Base-by-base conservation (phyloP, 805 yeast genomes). In the Tetrapisispora nanseiensis region DNA sequence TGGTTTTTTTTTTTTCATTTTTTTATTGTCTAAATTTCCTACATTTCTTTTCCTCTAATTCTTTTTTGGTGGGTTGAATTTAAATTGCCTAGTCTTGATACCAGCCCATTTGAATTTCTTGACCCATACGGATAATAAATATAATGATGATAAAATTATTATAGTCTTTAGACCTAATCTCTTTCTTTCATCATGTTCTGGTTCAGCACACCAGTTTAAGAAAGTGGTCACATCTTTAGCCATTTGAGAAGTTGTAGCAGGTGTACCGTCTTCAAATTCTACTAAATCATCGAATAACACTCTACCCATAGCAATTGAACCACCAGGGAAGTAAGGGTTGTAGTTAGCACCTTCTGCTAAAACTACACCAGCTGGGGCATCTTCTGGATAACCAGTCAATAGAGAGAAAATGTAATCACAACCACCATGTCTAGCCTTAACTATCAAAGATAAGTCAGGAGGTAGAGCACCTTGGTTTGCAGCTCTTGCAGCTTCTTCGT, bases 301-400 rank as follows among this genome's bases (percentile, higher is more conserved):
- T 74, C 98, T 85, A 64, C 86, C 97, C 98, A 92, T 92, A 56
- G 96, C 98, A 73, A 92, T 90, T 33, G 97, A 76, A 53, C 98
- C 97, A 71, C 97, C 97, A 66, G 98, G 97, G 95, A 92, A 92
- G 76, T 92, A 92, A 62, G 98, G 98, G 78, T 92, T 92, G 73
- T 92, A 92, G 81, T 92, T 92, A 49, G 95, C 68, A 51, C 98
- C 98, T 49, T 86, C 83, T 46, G 97, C 94, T 57, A 92, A 74
- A 40, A 67, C 75, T 47, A 86, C 96, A 74, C 98, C 98, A 26
- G 96, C 97, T 55, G 98, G 98, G 48, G 95, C 84, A 49, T 92
- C 97, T 37, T 92, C 98, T 59, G 97, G 97, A 75, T 92, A 92
- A 63, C 98, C 98, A 49, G 97, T 92, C 68, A 92, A 81, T 62